Evolutionary conservation across 306 rosid genomes (phyloP).

Genomic region (Pterocarpus santalinus): DNA sequence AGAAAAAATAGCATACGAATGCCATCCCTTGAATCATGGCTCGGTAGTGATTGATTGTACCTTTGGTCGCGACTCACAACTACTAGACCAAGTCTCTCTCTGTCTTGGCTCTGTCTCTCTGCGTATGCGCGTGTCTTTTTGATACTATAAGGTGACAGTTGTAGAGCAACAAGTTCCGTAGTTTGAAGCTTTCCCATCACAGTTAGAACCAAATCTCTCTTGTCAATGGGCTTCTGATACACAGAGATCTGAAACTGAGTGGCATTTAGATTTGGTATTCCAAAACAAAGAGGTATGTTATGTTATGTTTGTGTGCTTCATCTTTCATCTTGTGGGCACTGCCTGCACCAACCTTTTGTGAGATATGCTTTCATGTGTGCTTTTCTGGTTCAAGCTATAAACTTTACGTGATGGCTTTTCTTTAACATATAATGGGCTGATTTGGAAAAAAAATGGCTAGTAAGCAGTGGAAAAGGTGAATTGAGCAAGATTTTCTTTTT

Average conservation of each 20-base stretch:
- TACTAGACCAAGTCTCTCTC: conserved; percentile 51
- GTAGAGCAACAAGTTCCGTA: not conserved
- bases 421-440: not conserved
- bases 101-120: conserved; percentile 27
- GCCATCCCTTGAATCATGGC: conserved; percentile 53
- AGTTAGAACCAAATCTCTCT: conserved; percentile 1
- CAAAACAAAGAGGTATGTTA: conserved; percentile 27
- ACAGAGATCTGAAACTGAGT: conserved; percentile 33
- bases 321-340: not conserved
- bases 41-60: not conserved
- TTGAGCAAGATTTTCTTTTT: not conserved
- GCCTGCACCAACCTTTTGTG: conserved; percentile 17
- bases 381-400: conserved; percentile 20
- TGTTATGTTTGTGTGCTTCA: not conserved
- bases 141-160: conserved; percentile 31
- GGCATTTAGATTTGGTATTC: conserved; percentile 14
- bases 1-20: not conserved
- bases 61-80: conserved; percentile 53
- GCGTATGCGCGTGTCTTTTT: conserved; percentile 1
- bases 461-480: conserved; percentile 23
- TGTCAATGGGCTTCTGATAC: conserved; percentile 7
- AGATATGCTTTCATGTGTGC: not conserved
- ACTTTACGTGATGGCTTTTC: not conserved
- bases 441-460: not conserved
- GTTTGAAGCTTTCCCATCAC: conserved; percentile 34